Evolutionary conservation across 768 basidiomycete species (phyloP).

Genomic region (Trametes cingulata): DNA sequence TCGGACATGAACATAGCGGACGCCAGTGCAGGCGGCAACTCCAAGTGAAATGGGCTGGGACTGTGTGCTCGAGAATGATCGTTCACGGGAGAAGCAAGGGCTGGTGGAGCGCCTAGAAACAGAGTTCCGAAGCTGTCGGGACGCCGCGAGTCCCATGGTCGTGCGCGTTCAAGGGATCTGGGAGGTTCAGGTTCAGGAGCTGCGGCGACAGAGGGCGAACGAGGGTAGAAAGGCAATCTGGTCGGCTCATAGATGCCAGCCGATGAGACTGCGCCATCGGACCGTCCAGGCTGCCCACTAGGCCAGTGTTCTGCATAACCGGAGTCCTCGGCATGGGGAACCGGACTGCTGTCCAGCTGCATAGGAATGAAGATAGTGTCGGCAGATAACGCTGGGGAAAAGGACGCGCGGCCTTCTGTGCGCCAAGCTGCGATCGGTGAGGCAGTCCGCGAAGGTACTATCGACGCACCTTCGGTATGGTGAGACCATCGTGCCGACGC

Average conservation of each 20-base stretch:
- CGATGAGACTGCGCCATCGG: no score
- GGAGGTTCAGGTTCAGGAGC: not conserved
- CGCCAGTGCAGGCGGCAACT: not conserved
- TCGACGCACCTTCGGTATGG: not conserved
- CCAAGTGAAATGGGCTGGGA: not conserved
- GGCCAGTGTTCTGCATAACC: conserved; percentile 5
- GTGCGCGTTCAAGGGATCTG: not conserved
- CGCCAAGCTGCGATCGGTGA: not conserved
- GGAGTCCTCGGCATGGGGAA: not conserved
- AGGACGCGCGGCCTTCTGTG: not conserved
- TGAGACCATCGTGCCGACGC: no score
- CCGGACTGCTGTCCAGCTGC: conserved; percentile 22
- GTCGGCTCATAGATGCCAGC: conserved; percentile 4
- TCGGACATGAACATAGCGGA: conserved; percentile 6
- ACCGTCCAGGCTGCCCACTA: not conserved
- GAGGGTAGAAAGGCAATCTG: conserved; percentile 8
- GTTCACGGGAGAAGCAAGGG: not conserved
- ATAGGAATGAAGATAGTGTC: conserved; percentile 15
- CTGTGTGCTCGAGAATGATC: not conserved
- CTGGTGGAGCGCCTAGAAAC: not conserved
- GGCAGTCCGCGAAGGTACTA: no score
- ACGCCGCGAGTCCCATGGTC: not conserved
- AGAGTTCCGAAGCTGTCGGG: not conserved
- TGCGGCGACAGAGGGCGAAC: not conserved
- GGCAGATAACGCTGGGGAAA: not conserved